phyloP scores from a whole-genome alignment of 306 rosid species.

The Mimosa pudica region DNA sequence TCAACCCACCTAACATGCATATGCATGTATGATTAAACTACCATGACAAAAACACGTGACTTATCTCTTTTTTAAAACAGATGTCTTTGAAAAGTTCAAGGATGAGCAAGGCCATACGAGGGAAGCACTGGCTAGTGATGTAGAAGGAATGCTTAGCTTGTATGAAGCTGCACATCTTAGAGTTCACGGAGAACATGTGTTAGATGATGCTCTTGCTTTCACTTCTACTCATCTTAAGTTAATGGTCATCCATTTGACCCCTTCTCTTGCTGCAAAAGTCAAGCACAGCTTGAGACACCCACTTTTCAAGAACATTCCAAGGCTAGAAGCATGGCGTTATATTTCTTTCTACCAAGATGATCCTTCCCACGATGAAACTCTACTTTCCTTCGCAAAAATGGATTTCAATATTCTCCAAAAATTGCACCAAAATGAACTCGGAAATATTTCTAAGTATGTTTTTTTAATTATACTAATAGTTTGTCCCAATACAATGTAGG shows the following conservation, averaged over 20 bases:
- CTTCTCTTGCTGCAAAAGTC: background rate
- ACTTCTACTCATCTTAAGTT: background rate
- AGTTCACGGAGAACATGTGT: background rate
- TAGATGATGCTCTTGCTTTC: background rate
- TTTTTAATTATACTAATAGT: background rate
- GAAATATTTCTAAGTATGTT: background rate
- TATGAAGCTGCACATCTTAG: background rate
- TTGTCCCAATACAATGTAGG: background rate
- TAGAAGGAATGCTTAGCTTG: background rate
- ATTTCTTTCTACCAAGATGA: background rate
- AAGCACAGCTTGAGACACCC: background rate
- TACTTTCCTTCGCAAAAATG: background rate
- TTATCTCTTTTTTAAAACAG: background rate
- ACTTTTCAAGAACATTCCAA: background rate
- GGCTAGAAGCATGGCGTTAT: background rate
- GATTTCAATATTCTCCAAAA: conserved; percentile 8
- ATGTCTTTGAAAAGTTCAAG: conserved; percentile 2
- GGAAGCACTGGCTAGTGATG: background rate
- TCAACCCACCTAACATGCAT: no score
- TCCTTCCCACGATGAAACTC: background rate
- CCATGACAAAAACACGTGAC: background rate
- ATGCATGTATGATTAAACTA: no score
- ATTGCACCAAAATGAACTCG: background rate
- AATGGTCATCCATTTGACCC: background rate
- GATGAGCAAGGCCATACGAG: background rate